These are phyloP conservation scores for Pythium rishiriense DNA, from an alignment of 352 stramenopile species.

Conservation along the genomic window DNA sequence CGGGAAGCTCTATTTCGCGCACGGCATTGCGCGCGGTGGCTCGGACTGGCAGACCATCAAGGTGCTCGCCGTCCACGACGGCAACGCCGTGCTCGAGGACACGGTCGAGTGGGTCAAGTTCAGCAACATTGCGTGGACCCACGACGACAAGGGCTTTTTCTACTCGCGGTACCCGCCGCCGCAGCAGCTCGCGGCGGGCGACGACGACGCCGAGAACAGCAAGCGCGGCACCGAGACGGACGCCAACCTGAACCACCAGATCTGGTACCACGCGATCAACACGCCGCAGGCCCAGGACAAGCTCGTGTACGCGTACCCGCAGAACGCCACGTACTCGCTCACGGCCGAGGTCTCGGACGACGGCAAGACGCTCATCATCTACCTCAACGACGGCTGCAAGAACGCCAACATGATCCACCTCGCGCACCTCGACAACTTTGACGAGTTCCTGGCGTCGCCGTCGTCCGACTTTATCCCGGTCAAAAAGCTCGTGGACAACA, in stretches of 20 bases:
- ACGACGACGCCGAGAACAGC: constrained; percentile 39
- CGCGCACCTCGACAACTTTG: constrained; percentile 54
- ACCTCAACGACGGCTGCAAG: constrained; percentile 85
- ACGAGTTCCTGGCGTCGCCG: constrained; percentile 40
- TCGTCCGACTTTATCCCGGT: constrained; percentile 41
- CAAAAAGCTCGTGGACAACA: constrained; percentile 85
- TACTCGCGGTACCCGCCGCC: constrained; percentile 79
- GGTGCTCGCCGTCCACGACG: constrained; percentile 74
- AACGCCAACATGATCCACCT: constrained; percentile 89
- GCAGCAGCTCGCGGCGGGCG: constrained; percentile 54
- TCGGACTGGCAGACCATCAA: constrained; percentile 90
- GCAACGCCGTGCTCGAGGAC: constrained; percentile 71
- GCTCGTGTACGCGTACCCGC: constrained; percentile 76
- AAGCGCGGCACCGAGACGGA: constrained; percentile 82
- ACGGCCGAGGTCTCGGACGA: constrained; percentile 73
- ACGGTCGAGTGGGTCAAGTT: constrained; percentile 90
- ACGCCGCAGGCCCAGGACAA: constrained; percentile 71
- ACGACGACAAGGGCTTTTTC: constrained; percentile 86
- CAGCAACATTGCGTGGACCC: constrained; percentile 74
- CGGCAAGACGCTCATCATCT: constrained; percentile 74
- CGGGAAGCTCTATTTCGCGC: constrained; percentile 77
- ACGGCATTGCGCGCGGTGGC: constrained; percentile 78
- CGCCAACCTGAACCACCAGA: constrained; percentile 72
- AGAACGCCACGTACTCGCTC: constrained; percentile 72
- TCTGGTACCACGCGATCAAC: constrained; percentile 81